These are phyloP conservation scores for Backusella tarrabulga DNA, from an alignment of 192 early-diverging fungal genomes.

Conservation along the genomic window DNA sequence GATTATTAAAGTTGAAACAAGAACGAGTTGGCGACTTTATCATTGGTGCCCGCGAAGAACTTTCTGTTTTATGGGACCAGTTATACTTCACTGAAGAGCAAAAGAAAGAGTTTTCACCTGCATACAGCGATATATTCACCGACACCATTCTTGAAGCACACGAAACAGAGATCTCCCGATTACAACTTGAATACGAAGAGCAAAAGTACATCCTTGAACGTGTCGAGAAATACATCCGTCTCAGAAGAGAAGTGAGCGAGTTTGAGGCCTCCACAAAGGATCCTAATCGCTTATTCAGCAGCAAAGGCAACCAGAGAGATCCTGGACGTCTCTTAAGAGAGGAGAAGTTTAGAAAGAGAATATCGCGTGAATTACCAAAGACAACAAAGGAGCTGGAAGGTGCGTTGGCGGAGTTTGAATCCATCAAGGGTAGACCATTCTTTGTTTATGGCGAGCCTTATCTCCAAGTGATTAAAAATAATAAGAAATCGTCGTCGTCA, in stretches of 20 bases:
- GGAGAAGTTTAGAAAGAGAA: slow-evolving; percentile 48
- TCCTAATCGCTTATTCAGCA: slow-evolving; percentile 38
- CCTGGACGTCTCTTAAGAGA: slow-evolving; percentile 50
- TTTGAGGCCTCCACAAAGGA: slow-evolving; percentile 42
- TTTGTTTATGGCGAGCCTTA: slow-evolving; percentile 46
- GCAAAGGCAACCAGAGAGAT: slow-evolving; percentile 36
- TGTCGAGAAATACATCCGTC: slow-evolving; percentile 35
- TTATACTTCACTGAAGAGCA: slow-evolving; percentile 34
- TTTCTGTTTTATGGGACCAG: slow-evolving; percentile 41
- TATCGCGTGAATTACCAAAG: slow-evolving; percentile 45
- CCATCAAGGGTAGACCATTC: slow-evolving; percentile 37
- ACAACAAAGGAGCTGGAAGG: slow-evolving; percentile 33
- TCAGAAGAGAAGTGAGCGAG: slow-evolving; percentile 41
- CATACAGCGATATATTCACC: background rate
- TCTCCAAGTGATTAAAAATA: background rate
- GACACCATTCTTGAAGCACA: slow-evolving; percentile 38
- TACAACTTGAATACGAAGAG: slow-evolving; percentile 35
- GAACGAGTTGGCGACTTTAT: slow-evolving; percentile 46
- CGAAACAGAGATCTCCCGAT: slow-evolving; percentile 39
- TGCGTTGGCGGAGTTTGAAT: slow-evolving; percentile 39
- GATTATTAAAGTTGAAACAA: slow-evolving; percentile 37
- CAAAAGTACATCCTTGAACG: slow-evolving; percentile 40
- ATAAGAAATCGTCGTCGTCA: background rate
- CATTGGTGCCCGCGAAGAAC: slow-evolving; percentile 30
- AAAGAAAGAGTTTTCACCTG: slow-evolving; percentile 17